These are phyloP conservation scores for Nakazawaea holstii DNA, from an alignment of 805 yeast species.

Conservation along the genomic window DNA sequence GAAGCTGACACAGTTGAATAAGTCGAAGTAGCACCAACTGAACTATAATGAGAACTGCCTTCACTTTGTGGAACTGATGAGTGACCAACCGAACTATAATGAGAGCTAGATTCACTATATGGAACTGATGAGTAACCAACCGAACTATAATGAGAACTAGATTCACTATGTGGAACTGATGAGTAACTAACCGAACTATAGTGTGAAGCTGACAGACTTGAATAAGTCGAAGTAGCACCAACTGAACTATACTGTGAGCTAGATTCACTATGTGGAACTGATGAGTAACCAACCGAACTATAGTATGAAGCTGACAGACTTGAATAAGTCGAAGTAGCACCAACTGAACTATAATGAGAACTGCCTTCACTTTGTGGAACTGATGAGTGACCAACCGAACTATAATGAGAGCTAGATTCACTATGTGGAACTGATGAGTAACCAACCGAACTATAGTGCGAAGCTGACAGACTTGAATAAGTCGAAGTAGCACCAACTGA, in stretches of 20 bases:
- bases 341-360: background rate
- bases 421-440: background rate
- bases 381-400: background rate
- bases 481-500: too few relatives aligned
- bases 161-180: background rate
- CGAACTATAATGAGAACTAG: background rate
- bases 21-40: background rate
- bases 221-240: background rate
- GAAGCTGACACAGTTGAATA: background rate
- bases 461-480: too few relatives aligned
- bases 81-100: background rate
- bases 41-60: background rate
- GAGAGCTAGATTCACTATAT: background rate
- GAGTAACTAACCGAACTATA: background rate
- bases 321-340: background rate
- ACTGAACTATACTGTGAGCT: background rate
- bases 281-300: background rate
- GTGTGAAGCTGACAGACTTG: too few relatives aligned
- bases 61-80: background rate
- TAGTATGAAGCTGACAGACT: background rate
- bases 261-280: background rate
- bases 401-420: background rate
- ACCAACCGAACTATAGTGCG: too few relatives aligned
- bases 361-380: background rate
- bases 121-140: background rate